phyloP scores from a whole-genome alignment of 2,329 filamentous ascomycete genomes.

The Colletotrichum tofieldiae region DNA sequence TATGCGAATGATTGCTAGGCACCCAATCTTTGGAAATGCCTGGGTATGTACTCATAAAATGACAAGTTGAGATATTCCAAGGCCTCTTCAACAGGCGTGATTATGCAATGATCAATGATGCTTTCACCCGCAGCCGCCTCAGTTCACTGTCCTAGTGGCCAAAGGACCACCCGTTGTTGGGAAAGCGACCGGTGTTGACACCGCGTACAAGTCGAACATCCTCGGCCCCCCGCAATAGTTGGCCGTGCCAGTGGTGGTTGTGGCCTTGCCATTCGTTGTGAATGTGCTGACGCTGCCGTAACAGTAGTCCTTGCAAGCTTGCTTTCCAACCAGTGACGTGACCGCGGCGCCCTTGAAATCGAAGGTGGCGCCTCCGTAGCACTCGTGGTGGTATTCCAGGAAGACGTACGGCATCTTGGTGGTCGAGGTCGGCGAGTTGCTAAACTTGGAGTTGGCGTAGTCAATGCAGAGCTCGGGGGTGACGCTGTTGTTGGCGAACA shows the following conservation, averaged over 20 bases:
- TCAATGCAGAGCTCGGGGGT: slow-evolving; percentile 54
- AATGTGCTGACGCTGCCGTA: slow-evolving; percentile 47
- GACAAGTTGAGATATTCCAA: not conserved
- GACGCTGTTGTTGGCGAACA: slow-evolving; percentile 52
- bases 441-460: slow-evolving; percentile 49
- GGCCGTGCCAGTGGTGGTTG: slow-evolving; percentile 47
- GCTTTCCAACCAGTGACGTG: slow-evolving; percentile 48
- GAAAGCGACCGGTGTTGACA: slow-evolving; percentile 42
- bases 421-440: slow-evolving; percentile 47
- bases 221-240: slow-evolving; percentile 52
- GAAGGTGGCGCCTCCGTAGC: slow-evolving; percentile 49
- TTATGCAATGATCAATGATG: slow-evolving; percentile 6
- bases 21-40: not conserved
- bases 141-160: slow-evolving; percentile 32
- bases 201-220: slow-evolving; percentile 54
- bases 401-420: slow-evolving; percentile 49
- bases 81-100: slow-evolving; percentile 4
- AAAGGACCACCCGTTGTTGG: slow-evolving; percentile 46
- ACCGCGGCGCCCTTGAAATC: slow-evolving; percentile 46
- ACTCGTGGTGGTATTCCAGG: slow-evolving; percentile 54
- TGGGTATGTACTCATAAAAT: slow-evolving; percentile 11
- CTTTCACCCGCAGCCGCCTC: not conserved
- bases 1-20: not conserved
- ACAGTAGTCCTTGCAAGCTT: slow-evolving; percentile 51
- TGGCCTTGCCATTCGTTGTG: slow-evolving; percentile 43